Evolutionary conservation across 257 asterid genomes (phyloP).

Genomic region (Solanum rostratum): DNA sequence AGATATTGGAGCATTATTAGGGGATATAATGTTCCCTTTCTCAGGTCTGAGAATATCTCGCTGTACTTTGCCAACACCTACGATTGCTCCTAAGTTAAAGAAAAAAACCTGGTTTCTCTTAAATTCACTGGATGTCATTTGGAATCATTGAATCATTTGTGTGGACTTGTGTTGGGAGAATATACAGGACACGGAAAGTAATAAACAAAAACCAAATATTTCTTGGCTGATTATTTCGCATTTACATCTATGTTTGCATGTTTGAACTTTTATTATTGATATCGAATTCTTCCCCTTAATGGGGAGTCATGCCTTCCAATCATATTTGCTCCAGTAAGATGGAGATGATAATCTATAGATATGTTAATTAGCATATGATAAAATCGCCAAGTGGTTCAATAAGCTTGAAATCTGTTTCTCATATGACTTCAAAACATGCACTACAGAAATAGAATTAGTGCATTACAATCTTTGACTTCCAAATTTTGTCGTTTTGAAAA

Average conservation of each 20-base stretch:
- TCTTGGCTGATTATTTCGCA: not conserved
- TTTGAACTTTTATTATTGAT: not conserved
- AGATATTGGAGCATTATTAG: not conserved
- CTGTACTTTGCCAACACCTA: not conserved
- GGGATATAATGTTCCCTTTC: not conserved
- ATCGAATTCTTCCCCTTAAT: not conserved
- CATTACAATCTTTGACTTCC: not conserved
- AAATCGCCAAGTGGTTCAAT: not conserved
- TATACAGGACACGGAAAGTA: not conserved
- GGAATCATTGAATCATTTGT: not conserved
- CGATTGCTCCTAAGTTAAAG: not conserved
- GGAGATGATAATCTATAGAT: not conserved
- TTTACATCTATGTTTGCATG: not conserved
- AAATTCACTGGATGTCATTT: not conserved
- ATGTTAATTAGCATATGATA: not conserved
- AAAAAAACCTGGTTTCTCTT: not conserved
- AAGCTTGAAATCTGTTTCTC: not conserved
- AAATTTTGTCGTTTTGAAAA: not conserved
- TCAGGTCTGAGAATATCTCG: not conserved
- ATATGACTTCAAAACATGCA: not conserved
- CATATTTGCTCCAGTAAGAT: not conserved
- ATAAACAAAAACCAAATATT: not conserved
- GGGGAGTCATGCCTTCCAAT: not conserved
- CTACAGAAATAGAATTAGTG: not conserved
- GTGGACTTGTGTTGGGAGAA: not conserved